phyloP scores from a whole-genome alignment of 2,329 filamentous ascomycete species.

The Knufia petricola region DNA sequence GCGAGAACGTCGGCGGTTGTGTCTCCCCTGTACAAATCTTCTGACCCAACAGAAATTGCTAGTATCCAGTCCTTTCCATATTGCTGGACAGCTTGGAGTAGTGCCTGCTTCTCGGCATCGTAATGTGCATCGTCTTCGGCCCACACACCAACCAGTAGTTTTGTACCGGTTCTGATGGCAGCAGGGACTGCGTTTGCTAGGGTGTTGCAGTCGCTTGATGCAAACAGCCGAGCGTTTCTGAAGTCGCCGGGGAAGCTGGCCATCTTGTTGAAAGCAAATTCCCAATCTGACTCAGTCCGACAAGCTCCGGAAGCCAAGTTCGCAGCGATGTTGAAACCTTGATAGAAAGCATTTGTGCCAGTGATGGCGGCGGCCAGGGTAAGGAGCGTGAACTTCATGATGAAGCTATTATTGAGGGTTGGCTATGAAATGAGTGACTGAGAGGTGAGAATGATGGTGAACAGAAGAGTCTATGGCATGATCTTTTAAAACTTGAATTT shows the following conservation, averaged over 20 bases:
- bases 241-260: slow-evolving; percentile 24
- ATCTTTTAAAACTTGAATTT: not conserved
- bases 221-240: slow-evolving; percentile 24
- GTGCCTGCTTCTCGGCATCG: slow-evolving; percentile 50
- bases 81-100: slow-evolving; percentile 46
- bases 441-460: not conserved
- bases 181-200: slow-evolving; percentile 44
- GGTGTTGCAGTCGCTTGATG: slow-evolving; percentile 37
- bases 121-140: slow-evolving; percentile 40
- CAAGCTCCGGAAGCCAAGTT: slow-evolving; percentile 24
- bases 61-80: slow-evolving; percentile 52
- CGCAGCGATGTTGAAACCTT: slow-evolving; percentile 26
- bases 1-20: slow-evolving; percentile 34
- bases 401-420: slow-evolving; percentile 14
- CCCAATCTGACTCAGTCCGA: slow-evolving; percentile 25
- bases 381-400: slow-evolving; percentile 24
- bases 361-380: slow-evolving; percentile 11
- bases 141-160: slow-evolving; percentile 58
- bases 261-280: slow-evolving; percentile 23
- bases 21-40: slow-evolving; percentile 55
- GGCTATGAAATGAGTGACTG: slow-evolving; percentile 1
- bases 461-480: not conserved
- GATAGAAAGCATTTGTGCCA: slow-evolving; percentile 23
- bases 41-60: slow-evolving; percentile 56
- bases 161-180: slow-evolving; percentile 50